Base-by-base conservation (phyloP, 441 rosid species). In the Corymbia calophylla region DNA sequence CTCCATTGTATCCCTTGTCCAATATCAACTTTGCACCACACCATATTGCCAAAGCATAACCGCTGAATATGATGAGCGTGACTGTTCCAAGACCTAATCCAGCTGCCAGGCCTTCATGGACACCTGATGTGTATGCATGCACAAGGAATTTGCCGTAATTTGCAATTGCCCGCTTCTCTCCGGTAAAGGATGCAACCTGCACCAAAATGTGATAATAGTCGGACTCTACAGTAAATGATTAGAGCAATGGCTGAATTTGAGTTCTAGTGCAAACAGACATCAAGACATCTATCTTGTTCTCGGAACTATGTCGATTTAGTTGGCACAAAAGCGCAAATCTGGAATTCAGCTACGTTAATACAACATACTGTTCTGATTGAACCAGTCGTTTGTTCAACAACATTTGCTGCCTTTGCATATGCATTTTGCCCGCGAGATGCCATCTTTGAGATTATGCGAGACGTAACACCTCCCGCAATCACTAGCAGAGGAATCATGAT, bases 371-470 rank as follows among this genome's bases (percentile, higher is more conserved):
- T 66, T 31, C 77, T 66, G 77, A 66, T 58, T 29, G 47, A 87
- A 53, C 56, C 51, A n/a, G 87, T 47, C 64, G 90, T 87, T 21
- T 90, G 89, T 32, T 90, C 91, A 6, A 86, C 91, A n/a, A 90
- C 89, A 80, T 85, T 88, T 44, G 90, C 88, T 49, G 92, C 91
- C 88, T 90, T 70, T 23, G 87, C 91, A 21, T 91, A 90, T 64
- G 91, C 89, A 54, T 58, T 32, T 86, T 91, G 91, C 27, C 88
- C 86, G 23, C 47, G 54, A 21, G 49, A 48, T 62, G 88, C 86
- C 62, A 23, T 53, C 87, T 89, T 91, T 31, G 91, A 86, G 19
- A 86, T 89, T 25, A 47, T 35, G 23, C 62, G 62, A 29, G 89
- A 88, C 88, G 87, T 86, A 23, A 64, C 64, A 48, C 86, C 92